A percentile compares a stretch with the other conserved stretches of the same genome.
phyloP scores from a whole-genome alignment of 148 eudicot genomes.

The Diospyros kaki region DNA sequence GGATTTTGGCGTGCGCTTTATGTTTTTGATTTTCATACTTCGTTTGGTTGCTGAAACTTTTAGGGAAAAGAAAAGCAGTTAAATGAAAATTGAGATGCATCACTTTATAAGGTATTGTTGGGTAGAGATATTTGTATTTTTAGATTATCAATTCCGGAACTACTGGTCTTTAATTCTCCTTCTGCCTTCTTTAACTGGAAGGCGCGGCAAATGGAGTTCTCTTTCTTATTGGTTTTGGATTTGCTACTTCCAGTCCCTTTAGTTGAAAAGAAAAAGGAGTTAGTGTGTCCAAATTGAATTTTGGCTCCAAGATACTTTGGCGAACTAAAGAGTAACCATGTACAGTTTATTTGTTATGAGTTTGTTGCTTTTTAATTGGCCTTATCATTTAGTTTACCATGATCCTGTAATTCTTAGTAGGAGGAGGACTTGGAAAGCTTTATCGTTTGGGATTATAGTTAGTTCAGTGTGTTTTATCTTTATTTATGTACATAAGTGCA shows the following conservation, averaged over 20 bases:
- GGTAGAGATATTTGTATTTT: not conserved
- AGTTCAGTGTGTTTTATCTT: slow-evolving; percentile 4
- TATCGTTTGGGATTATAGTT: not conserved
- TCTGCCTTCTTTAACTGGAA: not conserved
- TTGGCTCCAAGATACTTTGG: not conserved
- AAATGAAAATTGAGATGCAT: not conserved
- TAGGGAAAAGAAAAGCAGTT: not conserved
- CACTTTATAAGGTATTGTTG: not conserved
- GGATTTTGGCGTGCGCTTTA: not conserved
- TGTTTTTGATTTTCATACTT: not conserved
- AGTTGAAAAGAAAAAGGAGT: not conserved
- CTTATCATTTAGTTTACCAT: not conserved
- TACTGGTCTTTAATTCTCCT: not conserved
- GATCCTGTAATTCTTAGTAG: not conserved
- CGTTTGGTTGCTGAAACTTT: not conserved
- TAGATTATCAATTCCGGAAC: not conserved
- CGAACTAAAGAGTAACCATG: not conserved
- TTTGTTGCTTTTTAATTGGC: not conserved
- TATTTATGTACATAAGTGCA: slow-evolving; percentile 3
- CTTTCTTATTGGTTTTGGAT: not conserved
- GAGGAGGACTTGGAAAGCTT: not conserved
- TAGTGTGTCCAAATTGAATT: not conserved
- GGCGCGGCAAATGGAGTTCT: not conserved
- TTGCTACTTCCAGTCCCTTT: not conserved
- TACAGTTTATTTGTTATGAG: not conserved